Conservation (phyloP, 176 grass and related monocot genomes). For the Pontederia paniculata region DNA sequence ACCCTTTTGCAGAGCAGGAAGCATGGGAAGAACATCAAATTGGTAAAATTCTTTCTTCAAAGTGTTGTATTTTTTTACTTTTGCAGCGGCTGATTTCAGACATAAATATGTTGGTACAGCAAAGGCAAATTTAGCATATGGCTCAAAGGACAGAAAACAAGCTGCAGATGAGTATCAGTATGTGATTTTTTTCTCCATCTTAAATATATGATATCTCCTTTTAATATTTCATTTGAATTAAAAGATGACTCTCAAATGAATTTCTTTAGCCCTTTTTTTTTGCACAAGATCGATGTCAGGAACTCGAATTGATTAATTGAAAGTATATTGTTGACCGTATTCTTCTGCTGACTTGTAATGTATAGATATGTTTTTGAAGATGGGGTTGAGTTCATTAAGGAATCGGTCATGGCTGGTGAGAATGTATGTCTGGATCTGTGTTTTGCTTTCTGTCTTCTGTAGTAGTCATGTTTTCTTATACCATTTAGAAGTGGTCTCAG, state of each 20-base stretch:
- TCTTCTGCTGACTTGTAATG: background rate
- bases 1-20: conserved; percentile 97
- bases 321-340: no score
- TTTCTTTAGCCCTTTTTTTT: no score
- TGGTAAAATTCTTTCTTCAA: conserved; percentile 24
- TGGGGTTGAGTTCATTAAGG: conserved; percentile 85
- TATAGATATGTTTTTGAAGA: conserved; percentile 87
- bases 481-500: no score
- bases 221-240: background rate
- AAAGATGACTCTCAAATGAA: no score
- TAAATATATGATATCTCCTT: background rate
- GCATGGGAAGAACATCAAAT: conserved; percentile 98
- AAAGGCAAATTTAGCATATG: conserved; percentile 62
- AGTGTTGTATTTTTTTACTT: background rate
- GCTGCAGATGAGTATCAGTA: conserved; percentile 62
- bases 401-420: background rate
- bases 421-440: no score
- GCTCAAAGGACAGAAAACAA: conserved; percentile 69
- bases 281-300: no score
- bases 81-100: background rate
- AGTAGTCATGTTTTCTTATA: no score
- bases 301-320: no score
- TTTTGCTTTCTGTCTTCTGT: no score
- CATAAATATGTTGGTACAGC: conserved; percentile 36
- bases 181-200: conserved; percentile 12